Percentiles rank a stretch among this genome's conserved stretches.
These are phyloP conservation scores for Fusarium pseudocircinatum DNA, from an alignment of 2,329 filamentous ascomycete species.

Conservation along the genomic window DNA sequence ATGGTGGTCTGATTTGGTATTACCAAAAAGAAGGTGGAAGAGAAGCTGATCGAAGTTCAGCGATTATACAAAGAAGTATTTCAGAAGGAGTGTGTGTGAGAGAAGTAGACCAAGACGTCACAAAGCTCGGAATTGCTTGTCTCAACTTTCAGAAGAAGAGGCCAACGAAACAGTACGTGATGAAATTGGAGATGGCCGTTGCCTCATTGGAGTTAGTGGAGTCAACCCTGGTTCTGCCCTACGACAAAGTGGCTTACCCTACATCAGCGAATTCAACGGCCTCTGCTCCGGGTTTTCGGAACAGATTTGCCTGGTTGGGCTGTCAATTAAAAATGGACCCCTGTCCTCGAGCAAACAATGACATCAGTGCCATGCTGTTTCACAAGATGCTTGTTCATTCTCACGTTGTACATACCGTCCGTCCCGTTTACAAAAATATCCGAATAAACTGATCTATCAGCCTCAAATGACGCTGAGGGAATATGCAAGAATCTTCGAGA, in stretches of 20 bases:
- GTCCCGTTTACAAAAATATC: background rate
- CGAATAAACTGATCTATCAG: slow-evolving; percentile 1
- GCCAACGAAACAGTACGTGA: slow-evolving; percentile 31
- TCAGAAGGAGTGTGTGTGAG: slow-evolving; percentile 30
- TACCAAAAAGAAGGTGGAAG: background rate
- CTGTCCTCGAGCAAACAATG: slow-evolving; percentile 19
- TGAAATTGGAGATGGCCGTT: slow-evolving; percentile 17
- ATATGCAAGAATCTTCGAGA: slow-evolving; percentile 19
- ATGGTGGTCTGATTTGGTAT: slow-evolving; percentile 50
- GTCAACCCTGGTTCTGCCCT: slow-evolving; percentile 16
- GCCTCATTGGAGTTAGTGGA: slow-evolving; percentile 3
- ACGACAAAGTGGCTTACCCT: slow-evolving; percentile 16
- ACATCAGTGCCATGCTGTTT: slow-evolving; percentile 28
- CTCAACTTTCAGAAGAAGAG: slow-evolving; percentile 24
- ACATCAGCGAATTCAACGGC: background rate
- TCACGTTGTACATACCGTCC: background rate
- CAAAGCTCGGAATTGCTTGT: slow-evolving; percentile 16
- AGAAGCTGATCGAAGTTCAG: background rate
- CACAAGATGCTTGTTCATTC: slow-evolving; percentile 2
- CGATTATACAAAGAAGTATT: background rate
- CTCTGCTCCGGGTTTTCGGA: background rate
- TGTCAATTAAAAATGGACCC: background rate
- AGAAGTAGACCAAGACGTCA: slow-evolving; percentile 28
- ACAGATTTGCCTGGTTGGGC: background rate
- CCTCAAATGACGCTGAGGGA: background rate